These are phyloP conservation scores for Sphenostylis stenocarpa DNA, from an alignment of 306 rosid genomes.

Conservation along the genomic window DNA sequence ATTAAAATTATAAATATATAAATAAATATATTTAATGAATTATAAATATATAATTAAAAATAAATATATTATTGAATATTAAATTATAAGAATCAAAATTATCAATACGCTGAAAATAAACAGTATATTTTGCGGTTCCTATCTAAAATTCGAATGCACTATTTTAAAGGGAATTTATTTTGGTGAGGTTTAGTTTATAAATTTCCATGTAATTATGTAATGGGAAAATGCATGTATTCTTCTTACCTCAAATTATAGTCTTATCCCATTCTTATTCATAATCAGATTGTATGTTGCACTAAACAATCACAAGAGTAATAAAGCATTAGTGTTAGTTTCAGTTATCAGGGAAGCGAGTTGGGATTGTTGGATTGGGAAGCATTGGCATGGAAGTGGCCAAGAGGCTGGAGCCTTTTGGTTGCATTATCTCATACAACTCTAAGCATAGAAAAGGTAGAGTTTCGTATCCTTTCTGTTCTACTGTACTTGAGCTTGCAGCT, in stretches of 20 bases:
- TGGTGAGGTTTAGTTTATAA: background rate
- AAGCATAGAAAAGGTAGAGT: constrained; percentile 26
- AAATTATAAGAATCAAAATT: too few species aligned
- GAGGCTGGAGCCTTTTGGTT: constrained; percentile 52
- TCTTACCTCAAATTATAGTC: too few species aligned
- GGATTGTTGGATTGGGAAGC: constrained; percentile 59
- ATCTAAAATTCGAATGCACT: background rate
- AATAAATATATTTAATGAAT: too few species aligned
- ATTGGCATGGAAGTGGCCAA: constrained; percentile 58
- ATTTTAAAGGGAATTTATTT: background rate
- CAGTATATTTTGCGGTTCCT: background rate
- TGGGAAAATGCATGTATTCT: background rate
- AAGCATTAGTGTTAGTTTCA: constrained; percentile 24
- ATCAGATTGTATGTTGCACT: background rate
- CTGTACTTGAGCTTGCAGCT: constrained; percentile 47
- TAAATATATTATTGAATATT: too few species aligned
- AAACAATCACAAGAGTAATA: background rate
- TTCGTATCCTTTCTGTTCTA: constrained; percentile 49
- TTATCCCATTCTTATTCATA: background rate
- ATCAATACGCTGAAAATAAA: too few species aligned
- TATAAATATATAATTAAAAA: too few species aligned
- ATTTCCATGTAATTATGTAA: background rate
- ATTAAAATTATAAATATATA: too few species aligned
- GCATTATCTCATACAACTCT: constrained; percentile 47
- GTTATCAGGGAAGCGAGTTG: constrained; percentile 48